Base-by-base conservation (phyloP, 495 filamentous ascomycete species). In the Penicillium herquei region DNA sequence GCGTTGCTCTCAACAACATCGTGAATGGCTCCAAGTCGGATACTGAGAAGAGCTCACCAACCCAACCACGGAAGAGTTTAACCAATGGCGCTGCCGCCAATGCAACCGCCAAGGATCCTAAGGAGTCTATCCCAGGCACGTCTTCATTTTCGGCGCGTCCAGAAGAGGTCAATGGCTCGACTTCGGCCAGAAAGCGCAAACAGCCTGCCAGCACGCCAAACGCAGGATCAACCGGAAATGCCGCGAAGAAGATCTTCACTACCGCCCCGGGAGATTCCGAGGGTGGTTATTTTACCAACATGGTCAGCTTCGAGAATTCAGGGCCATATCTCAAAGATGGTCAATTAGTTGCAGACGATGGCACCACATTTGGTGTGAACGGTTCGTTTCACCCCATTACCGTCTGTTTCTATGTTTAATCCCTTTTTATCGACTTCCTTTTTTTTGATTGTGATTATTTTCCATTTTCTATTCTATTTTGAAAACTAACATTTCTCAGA, bases 321-420 rank as follows among this genome's bases (percentile, higher is more conserved):
- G 82, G 81, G 46, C 84, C 84, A 21, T 77, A 78, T 53, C 78
- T 95, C 35, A 86, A 87, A 55, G 79, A 95, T 65, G 90, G 88
- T 11, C 87, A 87, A 72, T 78, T 98, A 62, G 80, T 84, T 51
- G 90, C 94, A 18, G 95, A 98, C 68, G 92, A 98, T 75, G 94
- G 95, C 51, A 95, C 90, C 11, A 80, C 85, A 21, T 78, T 96
- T 39, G 79, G 79, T 39, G 76, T 92, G 41, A 94, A 99, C 77
- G 94, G 95, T 97, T 81, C 71, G 89, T 81, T 51, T 46, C 53
- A 51, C 42, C 26, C 1, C 21, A 40, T 41, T 64, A 21, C 51
- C 2, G 34, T 37, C 12, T 37, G 2, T 37, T 37, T 37, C 2
- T 37, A 13, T 13, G 34, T 37, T 26, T 26, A 26, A 26, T 26